A percentile compares a stretch with the other conserved stretches of the same genome.
phyloP scores from a whole-genome alignment of 176 grass and related monocot genomes.

The Paspalum vaginatum region DNA sequence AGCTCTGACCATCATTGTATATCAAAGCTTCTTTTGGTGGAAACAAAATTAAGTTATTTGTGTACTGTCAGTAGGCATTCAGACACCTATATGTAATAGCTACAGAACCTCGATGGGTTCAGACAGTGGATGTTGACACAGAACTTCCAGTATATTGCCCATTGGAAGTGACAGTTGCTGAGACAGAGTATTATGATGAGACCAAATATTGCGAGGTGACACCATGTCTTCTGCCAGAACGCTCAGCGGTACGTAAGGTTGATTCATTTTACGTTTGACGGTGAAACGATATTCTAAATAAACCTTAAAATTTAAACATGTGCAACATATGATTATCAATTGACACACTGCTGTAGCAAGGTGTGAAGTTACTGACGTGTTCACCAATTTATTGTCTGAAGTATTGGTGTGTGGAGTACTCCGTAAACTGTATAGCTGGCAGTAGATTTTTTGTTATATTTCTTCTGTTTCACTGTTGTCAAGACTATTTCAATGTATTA shows the following conservation, averaged over 20 bases:
- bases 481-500: background rate
- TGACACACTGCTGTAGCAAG: slow-evolving; percentile 26
- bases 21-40: slow-evolving; percentile 21
- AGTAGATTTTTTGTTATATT: slow-evolving; percentile 7
- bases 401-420: background rate
- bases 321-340: background rate
- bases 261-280: slow-evolving; percentile 1
- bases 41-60: slow-evolving; percentile 39
- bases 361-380: slow-evolving; percentile 19
- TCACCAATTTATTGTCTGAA: slow-evolving; percentile 19
- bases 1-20: slow-evolving; percentile 13
- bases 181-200: slow-evolving; percentile 89
- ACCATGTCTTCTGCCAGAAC: slow-evolving; percentile 92
- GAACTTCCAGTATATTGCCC: slow-evolving; percentile 93
- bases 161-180: slow-evolving; percentile 82
- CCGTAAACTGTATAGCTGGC: slow-evolving; percentile 5
- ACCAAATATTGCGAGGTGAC: slow-evolving; percentile 90
- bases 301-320: slow-evolving; percentile 7
- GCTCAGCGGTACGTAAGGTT: slow-evolving; percentile 71
- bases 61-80: slow-evolving; percentile 68
- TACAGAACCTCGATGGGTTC: slow-evolving; percentile 85
- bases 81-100: slow-evolving; percentile 91
- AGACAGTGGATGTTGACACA: slow-evolving; percentile 90
- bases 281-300: slow-evolving; percentile 24
- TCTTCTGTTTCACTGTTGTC: background rate